Evolutionary conservation across 345 rosid species (phyloP).

Genomic region (Barbarea vulgaris): DNA sequence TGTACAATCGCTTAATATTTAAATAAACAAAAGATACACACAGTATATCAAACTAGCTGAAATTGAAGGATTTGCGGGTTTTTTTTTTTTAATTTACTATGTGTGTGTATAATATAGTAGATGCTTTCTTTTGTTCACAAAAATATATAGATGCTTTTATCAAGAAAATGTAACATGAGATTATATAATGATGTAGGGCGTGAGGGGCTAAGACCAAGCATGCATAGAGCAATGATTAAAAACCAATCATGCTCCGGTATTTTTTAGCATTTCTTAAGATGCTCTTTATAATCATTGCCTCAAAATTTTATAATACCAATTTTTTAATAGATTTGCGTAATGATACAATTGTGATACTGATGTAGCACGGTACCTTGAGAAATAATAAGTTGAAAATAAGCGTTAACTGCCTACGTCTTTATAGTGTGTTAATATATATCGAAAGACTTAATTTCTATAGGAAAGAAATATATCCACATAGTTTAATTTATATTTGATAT

Average conservation of each 20-base stretch:
- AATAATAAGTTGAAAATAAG: not conserved
- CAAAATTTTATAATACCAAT: not conserved
- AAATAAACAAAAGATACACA: not conserved
- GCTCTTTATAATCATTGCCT: slow-evolving; percentile 29
- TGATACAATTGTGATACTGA: not conserved
- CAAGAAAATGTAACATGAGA: slow-evolving; percentile 22
- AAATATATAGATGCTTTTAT: slow-evolving; percentile 10
- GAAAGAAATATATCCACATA: not conserved
- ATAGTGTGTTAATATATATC: not conserved
- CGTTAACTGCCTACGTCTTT: not conserved
- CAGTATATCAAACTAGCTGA: not conserved
- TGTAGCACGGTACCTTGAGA: slow-evolving; percentile 25
- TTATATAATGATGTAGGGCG: slow-evolving; percentile 35
- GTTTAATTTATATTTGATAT: not conserved
- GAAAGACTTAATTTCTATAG: not conserved
- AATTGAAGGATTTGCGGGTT: not conserved
- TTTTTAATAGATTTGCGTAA: not conserved
- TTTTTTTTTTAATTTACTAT: too few species aligned
- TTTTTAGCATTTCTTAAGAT: slow-evolving; percentile 15
- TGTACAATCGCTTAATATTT: too few species aligned
- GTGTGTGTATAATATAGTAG: not conserved
- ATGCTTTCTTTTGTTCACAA: not conserved
- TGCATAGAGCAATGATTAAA: slow-evolving; percentile 41
- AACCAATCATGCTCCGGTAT: slow-evolving; percentile 34
- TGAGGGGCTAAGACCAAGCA: slow-evolving; percentile 37